Base-by-base conservation (phyloP, 2,329 filamentous ascomycete genomes). In the Penicillium sp. region DNA sequence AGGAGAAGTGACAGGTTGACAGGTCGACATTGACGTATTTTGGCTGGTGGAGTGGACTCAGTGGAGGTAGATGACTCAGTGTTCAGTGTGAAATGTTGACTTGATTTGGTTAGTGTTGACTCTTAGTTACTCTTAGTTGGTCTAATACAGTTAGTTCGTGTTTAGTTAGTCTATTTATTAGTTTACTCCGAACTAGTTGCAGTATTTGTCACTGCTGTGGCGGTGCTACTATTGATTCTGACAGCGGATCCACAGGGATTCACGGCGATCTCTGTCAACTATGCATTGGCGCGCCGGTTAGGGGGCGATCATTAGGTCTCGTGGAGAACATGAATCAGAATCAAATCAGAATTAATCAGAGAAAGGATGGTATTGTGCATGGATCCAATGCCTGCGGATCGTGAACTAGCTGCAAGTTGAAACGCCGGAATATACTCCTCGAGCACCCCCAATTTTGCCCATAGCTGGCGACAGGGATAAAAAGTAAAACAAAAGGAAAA, bases 221-320 rank as follows among this genome's bases (percentile, higher is more conserved):
- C 60, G 60, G 59, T 60, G 59, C 59, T 33, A 52, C 59, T 63
- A 63, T 63, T 51, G 59, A 63, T 60, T 60, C n/a, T 52, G 51
- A 55, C 51, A 57, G 49, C 50, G 33, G 52, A 50, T 52, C 56
- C 43, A 46, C 48, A n/a, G n/a, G n/a, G n/a, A n/a, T n/a, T n/a
- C n/a, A n/a, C n/a, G 57, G 18, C 50, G 52, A 58, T 54, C 56
- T 48, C 52, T 55, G 55, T 52, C 51, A 56, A 47, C 13, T 42
- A 18, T 49, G 48, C 51, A 45, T 55, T 49, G 46, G 52, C 44
- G 44, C 37, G 36, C 34, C 44, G 52, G 34, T 43, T 48, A 39
- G 33, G 33, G 37, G 51, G 36, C 42, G 51, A 54, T 54, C 51
- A 54, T 52, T 51, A 26, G 17, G 47, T 13, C 10, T 20, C 15